Evolutionary conservation across 352 stramenopile species (phyloP).

Genomic region (Salisapilia sapeloensis): DNA sequence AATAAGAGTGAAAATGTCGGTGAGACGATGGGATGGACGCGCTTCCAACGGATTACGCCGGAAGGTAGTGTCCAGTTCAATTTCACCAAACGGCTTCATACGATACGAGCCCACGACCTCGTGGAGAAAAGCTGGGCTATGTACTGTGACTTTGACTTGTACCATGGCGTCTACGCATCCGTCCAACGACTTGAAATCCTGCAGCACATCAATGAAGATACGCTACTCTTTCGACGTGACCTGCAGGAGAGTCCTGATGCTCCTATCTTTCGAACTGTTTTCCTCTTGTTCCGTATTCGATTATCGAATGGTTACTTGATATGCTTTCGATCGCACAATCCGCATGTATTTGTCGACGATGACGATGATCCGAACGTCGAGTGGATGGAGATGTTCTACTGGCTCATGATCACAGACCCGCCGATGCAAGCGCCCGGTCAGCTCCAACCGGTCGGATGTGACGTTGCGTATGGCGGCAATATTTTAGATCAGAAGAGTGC

Average conservation of each 20-base stretch:
- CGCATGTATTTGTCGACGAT: slow-evolving; percentile 23
- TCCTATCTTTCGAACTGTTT: slow-evolving; percentile 61
- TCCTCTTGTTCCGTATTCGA: slow-evolving; percentile 49
- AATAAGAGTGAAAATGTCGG: slow-evolving; percentile 4
- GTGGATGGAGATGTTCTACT: slow-evolving; percentile 74
- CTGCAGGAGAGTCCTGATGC: slow-evolving; percentile 35
- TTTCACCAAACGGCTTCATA: slow-evolving; percentile 54
- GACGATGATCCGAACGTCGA: slow-evolving; percentile 44
- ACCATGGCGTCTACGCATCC: slow-evolving; percentile 59
- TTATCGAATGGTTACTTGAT: slow-evolving; percentile 43
- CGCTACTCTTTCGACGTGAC: slow-evolving; percentile 51
- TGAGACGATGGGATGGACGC: slow-evolving; percentile 59
- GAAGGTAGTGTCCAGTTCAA: slow-evolving; percentile 63
- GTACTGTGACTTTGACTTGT: slow-evolving; percentile 62
- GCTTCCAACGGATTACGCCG: slow-evolving; percentile 43
- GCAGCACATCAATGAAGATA: slow-evolving; percentile 63
- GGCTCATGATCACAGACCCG: slow-evolving; percentile 45
- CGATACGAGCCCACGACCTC: slow-evolving; percentile 38
- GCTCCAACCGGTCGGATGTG: slow-evolving; percentile 8
- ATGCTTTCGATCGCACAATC: slow-evolving; percentile 55
- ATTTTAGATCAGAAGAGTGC: slow-evolving; percentile 37
- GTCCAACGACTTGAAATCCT: slow-evolving; percentile 68
- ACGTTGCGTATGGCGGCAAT: slow-evolving; percentile 58
- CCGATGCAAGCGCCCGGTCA: slow-evolving; percentile 2
- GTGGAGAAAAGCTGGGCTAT: slow-evolving; percentile 66